These are phyloP conservation scores for Astrocystis sublimbata DNA, from an alignment of 495 filamentous ascomycete genomes.

Conservation along the genomic window DNA sequence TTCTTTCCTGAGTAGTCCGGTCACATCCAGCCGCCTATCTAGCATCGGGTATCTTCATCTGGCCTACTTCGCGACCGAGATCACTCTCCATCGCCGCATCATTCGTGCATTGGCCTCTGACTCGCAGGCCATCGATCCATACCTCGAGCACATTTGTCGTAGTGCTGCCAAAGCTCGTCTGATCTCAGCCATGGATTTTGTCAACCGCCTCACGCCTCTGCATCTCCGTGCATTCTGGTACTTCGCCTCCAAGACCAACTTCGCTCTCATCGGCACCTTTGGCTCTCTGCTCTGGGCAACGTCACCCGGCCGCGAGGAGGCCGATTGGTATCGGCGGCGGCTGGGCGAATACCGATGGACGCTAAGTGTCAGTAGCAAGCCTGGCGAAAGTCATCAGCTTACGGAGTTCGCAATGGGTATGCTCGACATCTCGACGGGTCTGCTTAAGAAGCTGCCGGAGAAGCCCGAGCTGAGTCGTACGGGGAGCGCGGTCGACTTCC, in stretches of 20 bases:
- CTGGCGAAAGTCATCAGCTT: slow-evolving; percentile 64
- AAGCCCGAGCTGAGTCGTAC: slow-evolving; percentile 52
- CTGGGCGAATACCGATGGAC: slow-evolving; percentile 94
- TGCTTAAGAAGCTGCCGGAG: slow-evolving; percentile 58
- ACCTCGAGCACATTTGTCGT: slow-evolving; percentile 91
- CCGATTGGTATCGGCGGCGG: slow-evolving; percentile 88
- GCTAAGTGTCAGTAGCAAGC: slow-evolving; percentile 77
- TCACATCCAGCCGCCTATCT: slow-evolving; percentile 49
- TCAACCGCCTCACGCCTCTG: slow-evolving; percentile 69
- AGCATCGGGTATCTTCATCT: slow-evolving; percentile 76
- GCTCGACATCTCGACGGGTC: slow-evolving; percentile 62
- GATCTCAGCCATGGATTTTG: slow-evolving; percentile 77
- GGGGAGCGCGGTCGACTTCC: slow-evolving; percentile 45
- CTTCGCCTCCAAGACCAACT: slow-evolving; percentile 78
- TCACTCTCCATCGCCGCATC: slow-evolving; percentile 81
- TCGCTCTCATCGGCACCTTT: slow-evolving; percentile 80
- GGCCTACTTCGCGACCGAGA: slow-evolving; percentile 81
- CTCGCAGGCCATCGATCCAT: slow-evolving; percentile 54
- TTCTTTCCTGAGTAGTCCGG: slow-evolving; percentile 37
- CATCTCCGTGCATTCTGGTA: slow-evolving; percentile 80
- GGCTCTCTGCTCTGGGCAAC: slow-evolving; percentile 83
- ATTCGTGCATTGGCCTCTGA: slow-evolving; percentile 65
- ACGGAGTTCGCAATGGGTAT: slow-evolving; percentile 75
- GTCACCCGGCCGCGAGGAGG: slow-evolving; percentile 82
- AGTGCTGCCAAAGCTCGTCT: slow-evolving; percentile 81